phyloP scores from a whole-genome alignment of 495 filamentous ascomycete species.

The Xylaria cubensis region DNA sequence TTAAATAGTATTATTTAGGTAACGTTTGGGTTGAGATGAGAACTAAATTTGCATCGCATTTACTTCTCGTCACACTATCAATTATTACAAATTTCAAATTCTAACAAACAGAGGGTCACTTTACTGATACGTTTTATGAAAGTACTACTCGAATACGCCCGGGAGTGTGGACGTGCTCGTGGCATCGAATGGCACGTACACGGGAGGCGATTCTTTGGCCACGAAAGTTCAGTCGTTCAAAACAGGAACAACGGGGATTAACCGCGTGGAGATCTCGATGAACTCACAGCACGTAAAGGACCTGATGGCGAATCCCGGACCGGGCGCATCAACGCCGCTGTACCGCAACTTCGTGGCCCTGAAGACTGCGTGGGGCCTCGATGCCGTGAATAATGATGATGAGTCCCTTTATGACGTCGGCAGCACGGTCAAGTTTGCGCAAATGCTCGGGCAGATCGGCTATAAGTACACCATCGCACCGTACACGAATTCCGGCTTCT shows the following conservation, averaged over 20 bases:
- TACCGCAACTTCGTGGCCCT: constrained; percentile 49
- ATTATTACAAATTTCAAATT: no score
- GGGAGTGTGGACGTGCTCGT: constrained; percentile 45
- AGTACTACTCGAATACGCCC: constrained; percentile 54
- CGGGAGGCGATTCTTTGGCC: constrained; percentile 47
- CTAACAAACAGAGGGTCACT: no score
- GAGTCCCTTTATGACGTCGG: constrained; percentile 50
- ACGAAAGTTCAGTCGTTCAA: constrained; percentile 52
- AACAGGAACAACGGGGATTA: constrained; percentile 35
- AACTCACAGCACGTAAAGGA: constrained; percentile 48
- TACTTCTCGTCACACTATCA: no score
- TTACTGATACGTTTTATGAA: background rate
- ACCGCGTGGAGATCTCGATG: constrained; percentile 51
- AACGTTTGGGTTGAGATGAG: background rate
- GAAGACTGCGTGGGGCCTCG: constrained; percentile 47
- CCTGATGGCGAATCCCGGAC: constrained; percentile 45
- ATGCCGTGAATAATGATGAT: constrained; percentile 55
- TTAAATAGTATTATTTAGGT: background rate
- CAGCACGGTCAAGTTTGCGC: constrained; percentile 47
- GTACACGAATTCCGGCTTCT: constrained; percentile 48
- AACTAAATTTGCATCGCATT: background rate
- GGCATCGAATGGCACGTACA: constrained; percentile 45
- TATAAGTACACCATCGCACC: constrained; percentile 51
- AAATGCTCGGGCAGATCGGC: constrained; percentile 47
- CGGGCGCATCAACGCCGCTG: constrained; percentile 39